Evolutionary conservation across 306 rosid species (phyloP), one percentile per base, ranked within the genome.

Genomic region (Rosa persica): DNA sequence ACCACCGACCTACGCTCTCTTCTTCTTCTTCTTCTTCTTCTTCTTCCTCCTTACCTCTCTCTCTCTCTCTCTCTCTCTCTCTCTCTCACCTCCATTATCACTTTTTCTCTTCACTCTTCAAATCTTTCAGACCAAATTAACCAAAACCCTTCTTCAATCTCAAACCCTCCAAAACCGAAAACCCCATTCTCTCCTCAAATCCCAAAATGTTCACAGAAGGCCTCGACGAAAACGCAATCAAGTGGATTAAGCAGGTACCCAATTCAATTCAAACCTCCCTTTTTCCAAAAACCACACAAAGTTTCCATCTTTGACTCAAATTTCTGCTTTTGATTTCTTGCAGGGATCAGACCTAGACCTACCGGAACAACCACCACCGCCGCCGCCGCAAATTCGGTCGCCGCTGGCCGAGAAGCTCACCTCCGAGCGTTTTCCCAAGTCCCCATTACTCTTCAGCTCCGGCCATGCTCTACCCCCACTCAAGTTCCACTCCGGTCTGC

Each of bases 171-270:
- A 30, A 30, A 30, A 30, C 36, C 36, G 3, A 30, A 23, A 6
- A 30, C 13, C 20, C 4, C 5, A 62, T 30, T 30, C 36, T 30
- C 36, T 30, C 36, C 36, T 30, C 36, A 0, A 12, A 16, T 30
- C 4, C 0, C 15, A 82, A 46, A 62, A 94, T 92, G 99, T 95
- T 95, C 89, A 91, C 97, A 0, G 88, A 95, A 81, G 99, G 99
- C 46, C 92, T 95, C 0, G 99, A 95, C 79, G 98, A 95, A 80
- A 91, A 44, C 77, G 98, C 99, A 1, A 87, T 95, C 75, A 77
- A 89, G 77, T 95, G 99, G 99, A 86, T 95, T 83, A 93, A 95
- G 6, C 90, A 89, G 97, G 97, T 93, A 54, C 74, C 40, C 62
- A 61, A 17, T 43, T 22, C 60, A 38, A 25, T 23, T 2, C 52